Evolutionary conservation across 2,329 filamentous ascomycete genomes (phyloP), one percentile per base, ranked within the genome.

Genomic region (Penicillium capsulatum): DNA sequence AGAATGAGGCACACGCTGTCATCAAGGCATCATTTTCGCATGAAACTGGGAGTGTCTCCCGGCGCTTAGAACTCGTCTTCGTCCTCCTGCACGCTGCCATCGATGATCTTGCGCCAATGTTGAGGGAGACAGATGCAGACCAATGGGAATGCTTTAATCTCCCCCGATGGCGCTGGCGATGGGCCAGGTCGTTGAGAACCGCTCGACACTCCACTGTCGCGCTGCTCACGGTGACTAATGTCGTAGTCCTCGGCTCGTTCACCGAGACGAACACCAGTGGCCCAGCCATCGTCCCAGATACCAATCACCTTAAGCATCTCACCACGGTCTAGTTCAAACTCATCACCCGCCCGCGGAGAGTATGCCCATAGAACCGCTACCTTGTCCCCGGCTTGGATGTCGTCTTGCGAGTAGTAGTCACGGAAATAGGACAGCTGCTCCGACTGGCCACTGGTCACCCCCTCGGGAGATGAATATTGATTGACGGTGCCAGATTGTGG

Each of bases 261-360:
- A 38, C 83, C 76, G 40, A 94, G 71, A 60, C 94, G 76, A 39
- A 96, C 77, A 55, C 92, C 92, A 1, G 92, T 98, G 8, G 92
- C 92, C 92, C 92, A 98, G 32, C 92, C 92, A 63, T 98, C 92
- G 58, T 98, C 92, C 92, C 92, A 98, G 52, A 98, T 98, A 47
- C 92, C 92, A 20, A 97, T 84, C 10, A 98, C 83, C 70, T 96
- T 97, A 58, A 98, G 77, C 90, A 98, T 96, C 61, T 98, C 92
- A 38, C 92, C 92, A 42, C 92, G 81, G 57, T 97, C 92, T 26
- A 98, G 74, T 27, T 87, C 76, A 59, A 97, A 97, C 61, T 98
- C 92, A 58, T 98, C 92, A 19, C 82, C 80, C 3, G 92, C 92
- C 22, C 92, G 85, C 22, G 92, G 91, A 55, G 95, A 88, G 65